Evolutionary conservation across 73 alveolate genomes (phyloP).

Genomic region (Paramecium caudatum): DNA sequence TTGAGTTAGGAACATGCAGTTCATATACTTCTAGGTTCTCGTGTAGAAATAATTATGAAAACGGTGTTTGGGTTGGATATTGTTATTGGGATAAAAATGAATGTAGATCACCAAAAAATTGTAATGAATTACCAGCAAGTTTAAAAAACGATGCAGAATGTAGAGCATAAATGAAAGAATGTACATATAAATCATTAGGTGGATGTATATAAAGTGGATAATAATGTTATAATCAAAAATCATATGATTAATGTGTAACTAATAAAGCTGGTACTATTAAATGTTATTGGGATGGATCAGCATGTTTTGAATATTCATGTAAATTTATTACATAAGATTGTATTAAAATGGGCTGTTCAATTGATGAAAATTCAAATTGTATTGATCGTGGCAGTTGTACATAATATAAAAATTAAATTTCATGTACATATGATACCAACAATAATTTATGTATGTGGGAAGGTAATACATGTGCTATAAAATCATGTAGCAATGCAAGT

Average conservation of each 20-base stretch:
- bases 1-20: not conserved
- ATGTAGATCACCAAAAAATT: not conserved
- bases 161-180: not conserved
- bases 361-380: not conserved
- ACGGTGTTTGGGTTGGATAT: not conserved
- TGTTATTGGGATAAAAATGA: constrained; percentile 30
- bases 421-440: not conserved
- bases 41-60: not conserved
- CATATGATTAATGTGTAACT: not conserved
- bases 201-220: constrained; percentile 40
- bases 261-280: not conserved
- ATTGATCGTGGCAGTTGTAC: not conserved
- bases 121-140: not conserved
- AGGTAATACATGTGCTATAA: not conserved
- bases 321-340: not conserved
- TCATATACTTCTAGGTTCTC: not conserved
- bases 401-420: not conserved
- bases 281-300: constrained; percentile 45
- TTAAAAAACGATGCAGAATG: constrained; percentile 28
- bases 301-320: not conserved
- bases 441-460: constrained; percentile 7
- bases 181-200: not conserved
- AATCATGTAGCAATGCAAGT: constrained; percentile 10
- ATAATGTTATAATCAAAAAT: not conserved
- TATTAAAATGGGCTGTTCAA: not conserved